Percentiles rank a stretch among this genome's conserved stretches.
These are phyloP conservation scores for Suillus occidentalis DNA, from an alignment of 768 basidiomycete genomes.

Conservation along the genomic window DNA sequence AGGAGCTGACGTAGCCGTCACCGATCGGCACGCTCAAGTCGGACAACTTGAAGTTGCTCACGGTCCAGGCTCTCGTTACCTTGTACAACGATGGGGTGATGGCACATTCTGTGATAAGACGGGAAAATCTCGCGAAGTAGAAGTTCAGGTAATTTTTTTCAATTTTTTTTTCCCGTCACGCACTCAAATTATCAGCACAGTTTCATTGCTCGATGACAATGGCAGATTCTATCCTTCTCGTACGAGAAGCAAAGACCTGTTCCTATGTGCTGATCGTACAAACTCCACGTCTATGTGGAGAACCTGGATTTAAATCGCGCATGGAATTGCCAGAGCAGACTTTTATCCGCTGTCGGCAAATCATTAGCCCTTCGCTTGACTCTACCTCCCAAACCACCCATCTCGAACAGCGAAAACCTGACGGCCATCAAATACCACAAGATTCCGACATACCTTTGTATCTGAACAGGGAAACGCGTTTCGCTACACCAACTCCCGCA, in stretches of 20 bases:
- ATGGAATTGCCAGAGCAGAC: constrained; percentile 66
- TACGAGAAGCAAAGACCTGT: constrained; percentile 93
- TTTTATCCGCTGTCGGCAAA: constrained; percentile 76
- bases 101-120: constrained; percentile 95
- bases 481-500: constrained; percentile 39
- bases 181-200: constrained; percentile 38
- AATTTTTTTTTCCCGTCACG: constrained; percentile 5
- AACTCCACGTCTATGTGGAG: constrained; percentile 90
- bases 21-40: constrained; percentile 62
- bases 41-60: constrained; percentile 77
- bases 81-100: constrained; percentile 88
- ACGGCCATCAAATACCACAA: constrained; percentile 37
- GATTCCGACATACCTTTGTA: constrained; percentile 59
- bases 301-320: constrained; percentile 87
- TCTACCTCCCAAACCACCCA: constrained; percentile 23
- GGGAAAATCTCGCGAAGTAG: constrained; percentile 81
- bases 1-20: constrained; percentile 63
- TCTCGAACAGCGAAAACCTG: constrained; percentile 28
- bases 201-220: constrained; percentile 97
- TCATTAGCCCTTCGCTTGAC: constrained; percentile 41
- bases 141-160: constrained; percentile 75
- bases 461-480: constrained; percentile 47
- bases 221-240: constrained; percentile 85
- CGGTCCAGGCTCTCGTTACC: constrained; percentile 81
- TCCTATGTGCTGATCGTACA: constrained; percentile 93